Evolutionary conservation across 208 protist species (phyloP).

Genomic region (Leishmania major): DNA sequence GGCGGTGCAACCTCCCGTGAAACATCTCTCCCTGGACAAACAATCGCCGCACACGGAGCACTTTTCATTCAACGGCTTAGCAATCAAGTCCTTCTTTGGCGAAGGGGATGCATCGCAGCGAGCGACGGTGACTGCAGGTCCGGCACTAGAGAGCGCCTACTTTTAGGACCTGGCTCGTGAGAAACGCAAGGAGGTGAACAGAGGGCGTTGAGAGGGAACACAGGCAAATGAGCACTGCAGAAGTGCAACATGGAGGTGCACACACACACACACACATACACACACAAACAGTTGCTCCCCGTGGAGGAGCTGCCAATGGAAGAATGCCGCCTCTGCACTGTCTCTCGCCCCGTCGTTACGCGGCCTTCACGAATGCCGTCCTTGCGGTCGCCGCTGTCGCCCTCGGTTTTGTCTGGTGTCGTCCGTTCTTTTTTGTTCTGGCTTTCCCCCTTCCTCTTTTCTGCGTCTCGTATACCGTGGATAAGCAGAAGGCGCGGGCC

Average conservation of each 20-base stretch:
- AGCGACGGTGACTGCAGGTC: constrained; percentile 10
- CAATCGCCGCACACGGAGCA: neutral
- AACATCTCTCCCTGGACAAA: neutral
- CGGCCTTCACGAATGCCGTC: neutral
- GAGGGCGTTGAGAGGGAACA: no score
- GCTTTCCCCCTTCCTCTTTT: neutral
- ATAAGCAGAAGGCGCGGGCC: neutral
- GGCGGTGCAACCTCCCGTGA: neutral
- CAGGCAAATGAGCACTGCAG: neutral
- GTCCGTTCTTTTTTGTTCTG: neutral
- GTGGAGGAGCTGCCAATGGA: neutral
- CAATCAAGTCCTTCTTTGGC: constrained; percentile 49
- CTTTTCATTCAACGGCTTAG: constrained; percentile 19
- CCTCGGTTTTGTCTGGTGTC: neutral
- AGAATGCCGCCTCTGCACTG: neutral
- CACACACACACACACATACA: neutral
- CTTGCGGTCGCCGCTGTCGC: neutral
- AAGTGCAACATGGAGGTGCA: neutral
- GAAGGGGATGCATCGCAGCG: constrained; percentile 9
- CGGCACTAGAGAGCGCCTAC: constrained; percentile 39
- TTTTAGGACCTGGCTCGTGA: constrained; percentile 25
- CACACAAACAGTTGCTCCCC: neutral
- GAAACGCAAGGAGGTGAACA: no score
- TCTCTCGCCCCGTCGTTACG: neutral
- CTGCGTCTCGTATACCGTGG: neutral